Percentiles rank a stretch among this genome's conserved stretches.
phyloP scores from a whole-genome alignment of 1,139 yeast species.

The Pichia terricola region DNA sequence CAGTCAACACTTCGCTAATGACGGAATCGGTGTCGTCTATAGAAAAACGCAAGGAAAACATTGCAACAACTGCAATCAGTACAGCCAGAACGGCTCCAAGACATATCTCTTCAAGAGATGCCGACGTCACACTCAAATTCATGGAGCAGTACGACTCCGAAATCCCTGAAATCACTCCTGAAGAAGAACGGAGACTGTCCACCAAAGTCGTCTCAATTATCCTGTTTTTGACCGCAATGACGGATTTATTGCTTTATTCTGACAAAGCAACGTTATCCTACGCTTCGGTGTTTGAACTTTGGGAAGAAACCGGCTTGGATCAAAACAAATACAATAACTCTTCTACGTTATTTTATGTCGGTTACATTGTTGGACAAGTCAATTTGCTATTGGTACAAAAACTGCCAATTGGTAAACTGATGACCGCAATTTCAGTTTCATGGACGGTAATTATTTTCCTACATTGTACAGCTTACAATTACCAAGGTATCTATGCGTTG shows the following conservation, averaged over 20 bases:
- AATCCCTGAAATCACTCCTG: constrained; percentile 23
- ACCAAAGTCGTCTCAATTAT: constrained; percentile 25
- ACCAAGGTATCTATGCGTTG: constrained; percentile 27
- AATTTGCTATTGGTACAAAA: constrained; percentile 25
- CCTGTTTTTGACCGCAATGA: constrained; percentile 25
- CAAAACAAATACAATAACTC: constrained; percentile 30
- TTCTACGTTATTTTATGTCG: constrained; percentile 24
- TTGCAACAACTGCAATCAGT: neutral
- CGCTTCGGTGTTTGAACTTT: constrained; percentile 36
- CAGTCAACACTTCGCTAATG: too few species aligned
- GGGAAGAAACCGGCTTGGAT: constrained; percentile 32
- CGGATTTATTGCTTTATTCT: constrained; percentile 31
- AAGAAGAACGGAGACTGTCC: constrained; percentile 25
- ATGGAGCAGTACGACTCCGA: constrained; percentile 23
- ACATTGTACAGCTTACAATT: constrained; percentile 26
- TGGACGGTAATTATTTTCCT: constrained; percentile 28
- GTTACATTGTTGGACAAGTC: constrained; percentile 17
- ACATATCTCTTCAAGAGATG: constrained; percentile 21
- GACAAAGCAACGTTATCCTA: constrained; percentile 37
- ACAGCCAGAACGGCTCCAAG: constrained; percentile 21
- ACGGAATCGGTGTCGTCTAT: neutral
- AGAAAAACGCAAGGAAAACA: neutral
- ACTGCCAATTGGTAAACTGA: constrained; percentile 26
- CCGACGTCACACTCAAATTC: constrained; percentile 29
- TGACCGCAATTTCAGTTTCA: constrained; percentile 15